Evolutionary conservation across 2,329 filamentous ascomycete genomes (phyloP).

Genomic region (Penicillium occitanis): DNA sequence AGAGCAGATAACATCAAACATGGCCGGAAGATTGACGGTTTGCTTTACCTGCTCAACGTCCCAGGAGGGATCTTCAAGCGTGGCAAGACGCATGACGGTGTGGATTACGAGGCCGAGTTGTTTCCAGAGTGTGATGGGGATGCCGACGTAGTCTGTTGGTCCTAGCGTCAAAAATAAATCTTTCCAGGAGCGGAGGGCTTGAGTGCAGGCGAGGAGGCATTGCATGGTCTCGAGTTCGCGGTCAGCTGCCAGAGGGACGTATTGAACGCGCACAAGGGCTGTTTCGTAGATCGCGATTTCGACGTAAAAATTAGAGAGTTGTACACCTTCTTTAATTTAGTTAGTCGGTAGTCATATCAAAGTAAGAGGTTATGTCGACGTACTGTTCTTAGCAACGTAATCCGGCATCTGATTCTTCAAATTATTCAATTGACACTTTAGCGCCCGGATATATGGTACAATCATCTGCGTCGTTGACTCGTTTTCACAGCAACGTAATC

Average conservation of each 20-base stretch:
- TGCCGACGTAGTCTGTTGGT: slow-evolving; percentile 8
- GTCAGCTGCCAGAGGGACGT: background rate
- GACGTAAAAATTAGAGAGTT: background rate
- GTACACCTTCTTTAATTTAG: background rate
- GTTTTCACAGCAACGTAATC: slow-evolving; percentile 8
- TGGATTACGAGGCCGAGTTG: slow-evolving; percentile 15
- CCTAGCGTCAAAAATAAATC: slow-evolving; percentile 8
- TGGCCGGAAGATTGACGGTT: slow-evolving; percentile 3
- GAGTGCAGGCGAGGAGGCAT: slow-evolving; percentile 5
- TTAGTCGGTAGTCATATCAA: background rate
- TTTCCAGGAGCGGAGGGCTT: slow-evolving; percentile 4
- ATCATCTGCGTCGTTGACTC: slow-evolving; percentile 13
- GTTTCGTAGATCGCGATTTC: slow-evolving; percentile 17
- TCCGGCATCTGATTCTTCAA: slow-evolving; percentile 12
- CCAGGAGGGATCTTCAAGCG: slow-evolving; percentile 17
- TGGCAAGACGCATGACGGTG: slow-evolving; percentile 10
- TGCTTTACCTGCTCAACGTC: background rate
- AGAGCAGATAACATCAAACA: slow-evolving; percentile 3
- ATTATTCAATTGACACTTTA: slow-evolving; percentile 7
- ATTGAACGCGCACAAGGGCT: slow-evolving; percentile 9
- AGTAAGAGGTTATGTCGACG: background rate
- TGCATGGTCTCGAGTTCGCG: slow-evolving; percentile 7
- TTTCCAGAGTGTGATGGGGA: slow-evolving; percentile 18
- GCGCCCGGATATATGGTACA: slow-evolving; percentile 11
- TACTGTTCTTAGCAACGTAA: slow-evolving; percentile 10